Conservation (phyloP, 1,284 basidiomycete genomes). For the Ustilago sp. region DNA sequence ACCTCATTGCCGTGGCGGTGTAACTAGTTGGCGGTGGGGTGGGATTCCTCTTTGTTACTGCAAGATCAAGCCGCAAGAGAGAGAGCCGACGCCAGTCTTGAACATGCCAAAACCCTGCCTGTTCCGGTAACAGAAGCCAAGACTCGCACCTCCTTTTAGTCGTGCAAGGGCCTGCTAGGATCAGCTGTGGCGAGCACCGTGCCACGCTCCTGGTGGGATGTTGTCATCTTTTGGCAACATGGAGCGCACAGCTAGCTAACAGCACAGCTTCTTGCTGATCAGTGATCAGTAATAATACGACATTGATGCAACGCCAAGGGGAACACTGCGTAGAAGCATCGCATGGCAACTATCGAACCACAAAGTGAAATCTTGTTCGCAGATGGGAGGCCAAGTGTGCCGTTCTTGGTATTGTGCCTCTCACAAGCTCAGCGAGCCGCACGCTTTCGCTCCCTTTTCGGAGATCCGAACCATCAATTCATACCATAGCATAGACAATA, state of each 20-base stretch:
- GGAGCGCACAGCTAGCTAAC: neutral
- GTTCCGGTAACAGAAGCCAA: neutral
- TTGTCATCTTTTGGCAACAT: neutral
- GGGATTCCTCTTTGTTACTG: too few relatives aligned
- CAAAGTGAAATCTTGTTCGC: neutral
- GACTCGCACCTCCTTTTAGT: neutral
- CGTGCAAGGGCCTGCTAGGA: neutral
- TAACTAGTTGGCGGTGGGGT: too few relatives aligned
- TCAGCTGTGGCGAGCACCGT: neutral
- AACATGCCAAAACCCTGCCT: neutral
- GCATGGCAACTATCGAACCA: neutral
- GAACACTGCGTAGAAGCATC: neutral
- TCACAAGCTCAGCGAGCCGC: neutral
- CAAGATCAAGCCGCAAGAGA: neutral
- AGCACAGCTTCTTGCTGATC: neutral
- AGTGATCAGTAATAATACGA: neutral
- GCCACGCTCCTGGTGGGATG: neutral
- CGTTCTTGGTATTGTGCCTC: neutral
- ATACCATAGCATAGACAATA: neutral
- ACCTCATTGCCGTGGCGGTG: neutral
- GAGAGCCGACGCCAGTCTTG: slow-evolving; percentile 3
- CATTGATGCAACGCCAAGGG: neutral
- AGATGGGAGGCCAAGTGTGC: neutral
- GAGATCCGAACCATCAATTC: neutral
- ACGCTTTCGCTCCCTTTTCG: neutral